Percentiles rank a stretch among this genome's conserved stretches.
These are phyloP conservation scores for Monilinia laxa DNA, from an alignment of 2,329 filamentous ascomycete genomes.

Conservation along the genomic window DNA sequence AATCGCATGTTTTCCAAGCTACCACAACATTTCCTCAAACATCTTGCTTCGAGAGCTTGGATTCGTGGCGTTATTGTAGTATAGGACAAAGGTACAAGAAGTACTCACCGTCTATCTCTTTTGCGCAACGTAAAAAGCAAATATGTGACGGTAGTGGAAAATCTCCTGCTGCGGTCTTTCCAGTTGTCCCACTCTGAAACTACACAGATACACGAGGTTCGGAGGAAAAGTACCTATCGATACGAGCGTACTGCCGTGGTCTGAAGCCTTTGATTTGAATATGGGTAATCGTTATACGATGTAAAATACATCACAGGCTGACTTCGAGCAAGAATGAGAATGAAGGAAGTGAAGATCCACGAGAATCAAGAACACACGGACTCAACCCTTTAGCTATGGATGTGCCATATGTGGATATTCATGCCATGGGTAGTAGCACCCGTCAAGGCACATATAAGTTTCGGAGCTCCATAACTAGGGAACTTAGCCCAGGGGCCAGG, in stretches of 20 bases:
- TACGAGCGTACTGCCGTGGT: not conserved
- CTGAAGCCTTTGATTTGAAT: not conserved
- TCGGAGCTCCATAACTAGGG: constrained; percentile 5
- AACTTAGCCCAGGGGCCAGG: not conserved
- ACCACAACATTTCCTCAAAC: not conserved
- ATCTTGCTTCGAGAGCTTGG: constrained; percentile 9
- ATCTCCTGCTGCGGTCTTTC: constrained; percentile 11
- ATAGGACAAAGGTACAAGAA: constrained; percentile 14
- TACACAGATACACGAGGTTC: constrained; percentile 3
- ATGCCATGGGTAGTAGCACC: constrained; percentile 7
- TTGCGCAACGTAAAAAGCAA: constrained; percentile 21
- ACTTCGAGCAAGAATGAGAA: constrained; percentile 13
- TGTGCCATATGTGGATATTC: constrained; percentile 7
- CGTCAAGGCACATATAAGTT: constrained; percentile 9
- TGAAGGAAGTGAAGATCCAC: constrained; percentile 15
- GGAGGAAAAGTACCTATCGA: constrained; percentile 19
- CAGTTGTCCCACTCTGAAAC: constrained; percentile 23
- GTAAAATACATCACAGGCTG: not conserved
- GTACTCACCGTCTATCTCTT: constrained; percentile 21
- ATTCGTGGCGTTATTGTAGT: not conserved
- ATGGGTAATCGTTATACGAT: not conserved
- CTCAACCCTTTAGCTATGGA: constrained; percentile 5
- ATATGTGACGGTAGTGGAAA: constrained; percentile 11
- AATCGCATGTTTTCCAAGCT: constrained; percentile 16
- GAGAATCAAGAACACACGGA: constrained; percentile 24